A percentile compares a stretch with the other conserved stretches of the same genome.
These are phyloP conservation scores for Botrytis fabae DNA, from an alignment of 2,329 filamentous ascomycete species.

Conservation along the genomic window DNA sequence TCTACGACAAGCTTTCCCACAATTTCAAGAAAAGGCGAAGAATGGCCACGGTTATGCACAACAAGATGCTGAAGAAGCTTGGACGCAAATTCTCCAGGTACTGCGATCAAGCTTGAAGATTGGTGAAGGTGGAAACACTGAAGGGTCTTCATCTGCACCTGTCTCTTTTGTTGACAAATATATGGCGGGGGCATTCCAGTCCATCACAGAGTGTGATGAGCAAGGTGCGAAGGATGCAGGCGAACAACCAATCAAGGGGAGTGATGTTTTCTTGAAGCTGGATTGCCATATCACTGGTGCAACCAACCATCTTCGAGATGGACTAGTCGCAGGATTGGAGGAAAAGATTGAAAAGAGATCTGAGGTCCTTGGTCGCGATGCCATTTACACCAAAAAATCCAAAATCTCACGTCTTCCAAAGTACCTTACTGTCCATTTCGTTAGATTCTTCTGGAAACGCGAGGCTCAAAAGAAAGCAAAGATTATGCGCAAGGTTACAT, in stretches of 20 bases:
- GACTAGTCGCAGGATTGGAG: conserved; percentile 75
- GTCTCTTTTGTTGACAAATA: conserved; percentile 86
- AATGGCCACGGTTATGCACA: conserved; percentile 87
- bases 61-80: conserved; percentile 97
- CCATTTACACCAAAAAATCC: conserved; percentile 86
- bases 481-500: conserved; percentile 98
- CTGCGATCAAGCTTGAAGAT: conserved; percentile 75
- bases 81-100: conserved; percentile 90
- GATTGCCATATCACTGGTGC: conserved; percentile 90
- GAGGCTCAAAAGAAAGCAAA: conserved; percentile 98
- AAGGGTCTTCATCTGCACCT: conserved; percentile 52
- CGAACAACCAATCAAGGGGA: conserved; percentile 66
- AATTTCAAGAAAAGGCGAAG: conserved; percentile 88
- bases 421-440: conserved; percentile 94
- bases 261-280: conserved; percentile 84
- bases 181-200: conserved; percentile 79
- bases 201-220: conserved; percentile 81
- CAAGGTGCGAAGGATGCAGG: conserved; percentile 70
- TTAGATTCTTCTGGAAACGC: conserved; percentile 97
- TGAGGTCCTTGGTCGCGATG: conserved; percentile 72
- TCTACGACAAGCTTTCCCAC: conserved; percentile 77
- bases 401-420: conserved; percentile 87
- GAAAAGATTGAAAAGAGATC: conserved; percentile 93
- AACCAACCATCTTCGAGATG: conserved; percentile 89
- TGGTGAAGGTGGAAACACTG: conserved; percentile 50